Evolutionary conservation across 495 filamentous ascomycete genomes (phyloP), one percentile per base, ranked within the genome.

Genomic region (Poronia punctata): DNA sequence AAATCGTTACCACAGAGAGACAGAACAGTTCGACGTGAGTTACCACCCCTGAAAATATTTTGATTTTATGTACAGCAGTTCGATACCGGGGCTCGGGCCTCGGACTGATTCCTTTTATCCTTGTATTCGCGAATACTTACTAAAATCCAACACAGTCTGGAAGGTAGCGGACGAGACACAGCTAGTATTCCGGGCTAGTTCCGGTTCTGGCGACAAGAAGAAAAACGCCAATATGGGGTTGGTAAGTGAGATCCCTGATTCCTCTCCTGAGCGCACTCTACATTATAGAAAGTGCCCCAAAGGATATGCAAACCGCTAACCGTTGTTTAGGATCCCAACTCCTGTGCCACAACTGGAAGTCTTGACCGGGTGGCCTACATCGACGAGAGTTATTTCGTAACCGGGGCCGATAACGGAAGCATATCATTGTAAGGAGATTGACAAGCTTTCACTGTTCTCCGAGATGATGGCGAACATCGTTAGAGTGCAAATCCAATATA

Each of bases 91-190:
- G n/a, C n/a, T n/a, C n/a, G n/a, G n/a, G n/a, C n/a, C n/a, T n/a
- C n/a, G n/a, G n/a, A n/a, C n/a, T n/a, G n/a, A n/a, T n/a, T n/a
- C n/a, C n/a, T n/a, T n/a, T n/a, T n/a, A n/a, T n/a, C n/a, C n/a
- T n/a, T n/a, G n/a, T n/a, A n/a, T 15, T 3, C n/a, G 7, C 4
- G 16, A 4, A n/a, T 11, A 29, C 3, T 28, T 22, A n/a, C 33
- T 44, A 24, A 44, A 5, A 21, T 14, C 5, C 1, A 24, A n/a
- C 22, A 3, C 31, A 44, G 41, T 95, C 45, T 98, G 92, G 92
- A 98, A 97, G 60, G 88, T 97, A 2, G 80, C 88, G 18, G 92
- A 98, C 41, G 92, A 98, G 56, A 84, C 81, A 1, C 93, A 97
- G 56, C 73, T 97, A 4, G 89, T 97, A 1, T 98, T 97, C 64